phyloP scores from a whole-genome alignment of 1,139 yeast species.

The Saccharomyces pastorianus region DNA sequence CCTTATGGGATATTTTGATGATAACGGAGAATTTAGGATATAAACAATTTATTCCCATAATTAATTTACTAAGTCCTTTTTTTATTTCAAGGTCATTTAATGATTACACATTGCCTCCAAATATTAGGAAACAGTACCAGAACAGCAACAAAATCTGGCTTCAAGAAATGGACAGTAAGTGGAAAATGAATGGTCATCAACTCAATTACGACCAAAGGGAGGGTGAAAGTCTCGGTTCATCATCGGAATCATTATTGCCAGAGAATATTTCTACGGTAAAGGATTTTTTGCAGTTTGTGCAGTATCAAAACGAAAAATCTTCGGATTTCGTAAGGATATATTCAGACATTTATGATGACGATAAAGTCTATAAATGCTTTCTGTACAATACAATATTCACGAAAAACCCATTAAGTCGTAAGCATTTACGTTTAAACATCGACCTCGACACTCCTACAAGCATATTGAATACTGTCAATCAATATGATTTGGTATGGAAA shows the following conservation, averaged over 20 bases:
- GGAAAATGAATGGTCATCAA: slow-evolving; percentile 14
- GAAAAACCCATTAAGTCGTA: slow-evolving; percentile 20
- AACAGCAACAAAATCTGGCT: slow-evolving; percentile 24
- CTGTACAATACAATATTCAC: slow-evolving; percentile 25
- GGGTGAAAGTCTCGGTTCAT: slow-evolving; percentile 4
- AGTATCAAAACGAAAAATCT: slow-evolving; percentile 17
- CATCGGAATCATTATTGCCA: slow-evolving; percentile 12
- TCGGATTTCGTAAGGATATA: slow-evolving; percentile 22
- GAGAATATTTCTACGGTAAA: slow-evolving; percentile 16
- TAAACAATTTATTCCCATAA: slow-evolving; percentile 22
- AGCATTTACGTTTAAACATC: slow-evolving; percentile 15
- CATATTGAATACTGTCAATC: slow-evolving; percentile 26
- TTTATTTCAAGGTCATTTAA: slow-evolving; percentile 32
- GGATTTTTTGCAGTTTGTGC: slow-evolving; percentile 21
- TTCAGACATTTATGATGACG: slow-evolving; percentile 25
- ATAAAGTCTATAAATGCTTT: slow-evolving; percentile 23
- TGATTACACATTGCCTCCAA: slow-evolving; percentile 26
- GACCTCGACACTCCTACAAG: slow-evolving; percentile 23
- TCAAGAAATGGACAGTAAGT: slow-evolving; percentile 26
- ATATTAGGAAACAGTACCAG: slow-evolving; percentile 24
- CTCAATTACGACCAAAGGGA: slow-evolving; percentile 2
- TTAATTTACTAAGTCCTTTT: slow-evolving; percentile 27
- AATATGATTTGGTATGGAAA: slow-evolving; percentile 32
- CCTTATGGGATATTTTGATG: slow-evolving; percentile 21
- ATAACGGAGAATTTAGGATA: slow-evolving; percentile 27